These are phyloP conservation scores for Fusarium nisikadoi DNA, from an alignment of 2,329 filamentous ascomycete genomes.

Conservation along the genomic window DNA sequence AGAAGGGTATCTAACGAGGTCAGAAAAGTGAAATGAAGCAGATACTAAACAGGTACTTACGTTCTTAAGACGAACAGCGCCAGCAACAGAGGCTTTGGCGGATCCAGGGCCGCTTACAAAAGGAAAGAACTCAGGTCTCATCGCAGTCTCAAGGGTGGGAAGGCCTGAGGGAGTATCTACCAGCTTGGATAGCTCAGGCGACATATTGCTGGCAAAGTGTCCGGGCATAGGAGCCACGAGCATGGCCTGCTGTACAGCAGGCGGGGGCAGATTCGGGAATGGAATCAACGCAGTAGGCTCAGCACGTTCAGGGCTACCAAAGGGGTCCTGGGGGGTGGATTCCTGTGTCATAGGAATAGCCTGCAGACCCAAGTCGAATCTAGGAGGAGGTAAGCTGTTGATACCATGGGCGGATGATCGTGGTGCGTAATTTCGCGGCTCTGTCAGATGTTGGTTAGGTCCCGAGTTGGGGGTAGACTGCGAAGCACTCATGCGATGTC, in stretches of 20 bases:
- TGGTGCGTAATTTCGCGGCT: slow-evolving; percentile 57
- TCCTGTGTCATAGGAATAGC: background rate
- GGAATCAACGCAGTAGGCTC: slow-evolving; percentile 13
- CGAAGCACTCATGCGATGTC: background rate
- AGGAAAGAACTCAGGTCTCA: slow-evolving; percentile 56
- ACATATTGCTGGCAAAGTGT: slow-evolving; percentile 46
- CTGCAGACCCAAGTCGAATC: slow-evolving; percentile 47
- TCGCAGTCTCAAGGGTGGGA: slow-evolving; percentile 50
- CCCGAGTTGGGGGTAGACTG: slow-evolving; percentile 23
- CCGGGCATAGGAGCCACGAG: slow-evolving; percentile 2
- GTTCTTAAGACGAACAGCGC: slow-evolving; percentile 62
- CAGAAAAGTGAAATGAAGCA: background rate
- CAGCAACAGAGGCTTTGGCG: slow-evolving; percentile 47
- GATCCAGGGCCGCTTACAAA: slow-evolving; percentile 56
- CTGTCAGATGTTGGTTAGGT: slow-evolving; percentile 46
- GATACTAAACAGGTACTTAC: slow-evolving; percentile 50
- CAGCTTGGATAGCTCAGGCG: slow-evolving; percentile 52
- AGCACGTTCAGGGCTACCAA: slow-evolving; percentile 13
- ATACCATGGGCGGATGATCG: slow-evolving; percentile 44
- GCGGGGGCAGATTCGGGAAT: slow-evolving; percentile 13
- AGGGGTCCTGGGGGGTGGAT: slow-evolving; percentile 27
- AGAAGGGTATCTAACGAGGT: slow-evolving; percentile 65
- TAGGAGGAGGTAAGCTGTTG: slow-evolving; percentile 50
- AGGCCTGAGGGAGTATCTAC: slow-evolving; percentile 48
- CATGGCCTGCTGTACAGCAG: slow-evolving; percentile 29